Base-by-base conservation (phyloP, 257 asterid species). In the Hygrophila difformis region DNA sequence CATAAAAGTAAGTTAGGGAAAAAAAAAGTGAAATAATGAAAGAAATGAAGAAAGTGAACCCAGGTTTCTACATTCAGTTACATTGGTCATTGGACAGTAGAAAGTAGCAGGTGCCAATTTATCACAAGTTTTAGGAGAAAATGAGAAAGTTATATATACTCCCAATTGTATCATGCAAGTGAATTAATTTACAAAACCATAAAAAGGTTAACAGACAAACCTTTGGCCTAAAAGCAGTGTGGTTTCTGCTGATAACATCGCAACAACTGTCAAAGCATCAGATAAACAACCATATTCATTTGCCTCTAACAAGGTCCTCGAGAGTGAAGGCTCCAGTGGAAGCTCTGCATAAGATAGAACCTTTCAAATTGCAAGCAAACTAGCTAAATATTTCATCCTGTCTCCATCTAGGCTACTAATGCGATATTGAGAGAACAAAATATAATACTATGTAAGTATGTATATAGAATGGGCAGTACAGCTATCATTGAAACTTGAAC, bases 221-320 rank as follows among this genome's bases (percentile, higher is more conserved):
- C 94, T 84, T 48, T 67, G 86, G 56, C 77, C 75, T 45, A 71
- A 51, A 57, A 85, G 73, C 76, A 85, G 48, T n/a, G 81, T 57
- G 59, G 92, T 79, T 75, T 89, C 96, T 23, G 96, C 94, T 62
- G 96, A 89, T 60, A 89, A 59, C 98, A 89, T 89, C 22, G 98
- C 93, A 49, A 68, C 94, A 55, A 89, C 93, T 20, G 94, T 89
- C 61, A 89, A 56, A 60, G 98, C 93, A 37, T 85, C 88, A 53
- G 94, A 70, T 52, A 89, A 64, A 61, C 94, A 79, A 51, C 91
- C 92, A 53, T 55, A 72, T 66, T 85, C 78, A 36, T 89, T 79
- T 64, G 98, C 98, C 82, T 85, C 96, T 44, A 89, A 56, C 66
- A 85, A 62, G 53, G 98, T 85, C 78, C 96, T 82, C 10, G 96